Percentiles rank a stretch among this genome's conserved stretches.
Evolutionary conservation across 306 rosid genomes (phyloP).

Genomic region (Quercus rubra): DNA sequence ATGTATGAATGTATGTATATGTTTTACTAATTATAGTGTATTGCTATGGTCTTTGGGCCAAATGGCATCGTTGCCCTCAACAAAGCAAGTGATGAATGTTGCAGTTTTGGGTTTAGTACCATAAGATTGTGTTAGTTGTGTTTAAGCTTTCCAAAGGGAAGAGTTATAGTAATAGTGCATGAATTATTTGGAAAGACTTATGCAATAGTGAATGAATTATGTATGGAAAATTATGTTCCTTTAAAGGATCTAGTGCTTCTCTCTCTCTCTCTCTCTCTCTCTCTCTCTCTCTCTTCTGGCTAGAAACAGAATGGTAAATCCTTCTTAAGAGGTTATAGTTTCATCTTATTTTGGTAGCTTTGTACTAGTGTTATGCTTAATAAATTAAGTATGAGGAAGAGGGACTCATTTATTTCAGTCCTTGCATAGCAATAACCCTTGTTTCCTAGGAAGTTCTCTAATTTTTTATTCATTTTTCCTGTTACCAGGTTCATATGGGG

Average conservation of each 20-base stretch:
- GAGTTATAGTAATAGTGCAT: background rate
- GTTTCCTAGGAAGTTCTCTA: slow-evolving; percentile 6
- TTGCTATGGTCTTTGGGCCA: background rate
- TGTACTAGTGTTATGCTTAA: background rate
- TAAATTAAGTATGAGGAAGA: background rate
- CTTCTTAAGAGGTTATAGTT: background rate
- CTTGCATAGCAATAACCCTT: background rate
- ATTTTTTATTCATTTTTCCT: slow-evolving; percentile 23
- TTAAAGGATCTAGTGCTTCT: background rate
- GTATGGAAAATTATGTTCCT: background rate
- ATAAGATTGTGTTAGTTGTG: background rate
- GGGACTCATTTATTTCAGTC: background rate
- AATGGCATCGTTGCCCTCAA: background rate
- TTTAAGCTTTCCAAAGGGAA: background rate
- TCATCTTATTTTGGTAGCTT: background rate
- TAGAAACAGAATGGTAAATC: background rate
- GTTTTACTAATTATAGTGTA: background rate
- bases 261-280: background rate
- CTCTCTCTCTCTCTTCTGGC: background rate
- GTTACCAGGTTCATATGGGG: slow-evolving; percentile 89
- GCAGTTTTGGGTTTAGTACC: background rate
- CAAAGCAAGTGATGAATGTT: background rate
- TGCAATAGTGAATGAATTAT: background rate
- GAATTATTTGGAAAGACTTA: background rate
- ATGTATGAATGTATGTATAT: background rate